Evolutionary conservation across 75 land plant genomes (phyloP), one percentile per base, ranked within the genome.

Genomic region (Pinus taeda): DNA sequence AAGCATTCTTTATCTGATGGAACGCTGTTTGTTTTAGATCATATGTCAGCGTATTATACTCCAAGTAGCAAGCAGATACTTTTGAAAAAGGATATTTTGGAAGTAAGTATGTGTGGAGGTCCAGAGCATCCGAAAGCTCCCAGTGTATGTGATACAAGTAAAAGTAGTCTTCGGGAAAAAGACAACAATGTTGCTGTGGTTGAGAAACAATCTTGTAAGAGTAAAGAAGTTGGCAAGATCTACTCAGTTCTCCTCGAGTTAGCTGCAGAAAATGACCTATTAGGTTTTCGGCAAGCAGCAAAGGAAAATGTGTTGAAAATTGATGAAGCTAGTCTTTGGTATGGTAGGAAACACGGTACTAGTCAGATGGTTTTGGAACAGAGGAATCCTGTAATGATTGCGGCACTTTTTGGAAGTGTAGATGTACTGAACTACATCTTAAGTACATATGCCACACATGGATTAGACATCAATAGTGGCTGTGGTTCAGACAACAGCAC

Each of bases 361-460:
- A 79, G 64, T 57, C 74, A 86, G 80, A 86, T 89, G 91, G 85
- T 78, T 18, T 65, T 80, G 30, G 85, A 90, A 75, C 78, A 82
- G 75, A 82, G 93, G 26, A 90, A 90, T 5, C 95, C 95, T 13
- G 80, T 85, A 20, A 87, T 87, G 91, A 85, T 91, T 75, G 93
- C 93, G 42, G 87, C 91, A 58, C 67, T 86, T 64, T 93, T 71
- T 71, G 95, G 95, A 6, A 91, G 91, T 79, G 3, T 74, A 33
- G 76, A 87, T 55, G 90, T 92, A 6, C 24, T 92, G 55, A 70
- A 74, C n/a, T 90, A 81, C 79, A 83, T 90, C 15, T 70, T 90
- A 39, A 74, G 66, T 9, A 60, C 36, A 1, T 74, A 80, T 59
- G 36, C 64, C 15, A 21, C 73, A 22, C 69, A 49, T 36, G 90